These are phyloP conservation scores for Rhodotorula mucilaginosa DNA, from an alignment of 1,284 basidiomycete species.

Conservation along the genomic window DNA sequence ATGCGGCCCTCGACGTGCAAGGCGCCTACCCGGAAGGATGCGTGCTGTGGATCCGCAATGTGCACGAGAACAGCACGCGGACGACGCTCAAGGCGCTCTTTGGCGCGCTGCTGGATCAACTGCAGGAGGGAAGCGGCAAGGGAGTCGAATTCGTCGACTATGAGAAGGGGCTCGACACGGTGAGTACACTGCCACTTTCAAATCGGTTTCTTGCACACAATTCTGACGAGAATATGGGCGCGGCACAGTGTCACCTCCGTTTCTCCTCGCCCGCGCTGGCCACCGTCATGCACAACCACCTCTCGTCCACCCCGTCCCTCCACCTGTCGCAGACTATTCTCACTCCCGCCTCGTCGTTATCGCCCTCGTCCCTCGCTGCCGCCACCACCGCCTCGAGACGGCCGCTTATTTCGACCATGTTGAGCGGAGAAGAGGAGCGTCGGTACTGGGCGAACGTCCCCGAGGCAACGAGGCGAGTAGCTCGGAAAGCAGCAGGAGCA, in stretches of 20 bases:
- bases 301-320: slow-evolving; percentile 6
- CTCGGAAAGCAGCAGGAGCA: slow-evolving; percentile 26
- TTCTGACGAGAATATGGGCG: too few relatives aligned
- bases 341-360: slow-evolving; percentile 11
- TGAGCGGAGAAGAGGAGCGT: slow-evolving; percentile 27
- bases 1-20: slow-evolving; percentile 16
- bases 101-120: slow-evolving; percentile 25
- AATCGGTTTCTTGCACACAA: background rate
- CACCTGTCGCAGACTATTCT: slow-evolving; percentile 16
- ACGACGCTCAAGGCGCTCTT: slow-evolving; percentile 28
- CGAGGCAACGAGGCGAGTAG: slow-evolving; percentile 22
- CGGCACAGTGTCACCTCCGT: slow-evolving; percentile 32
- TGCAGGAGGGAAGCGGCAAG: slow-evolving; percentile 39
- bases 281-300: slow-evolving; percentile 11
- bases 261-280: slow-evolving; percentile 23
- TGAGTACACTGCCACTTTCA: slow-evolving; percentile 5
- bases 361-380: background rate
- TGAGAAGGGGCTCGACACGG: slow-evolving; percentile 34
- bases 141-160: slow-evolving; percentile 40
- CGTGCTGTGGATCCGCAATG: slow-evolving; percentile 36
- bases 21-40: slow-evolving; percentile 37
- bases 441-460: slow-evolving; percentile 35
- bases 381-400: slow-evolving; percentile 19
- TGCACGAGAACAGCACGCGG: slow-evolving; percentile 34
- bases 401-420: slow-evolving; percentile 13